These are phyloP conservation scores for Dillenia suffruticosa DNA, from an alignment of 164 flowering plant species.

Conservation along the genomic window DNA sequence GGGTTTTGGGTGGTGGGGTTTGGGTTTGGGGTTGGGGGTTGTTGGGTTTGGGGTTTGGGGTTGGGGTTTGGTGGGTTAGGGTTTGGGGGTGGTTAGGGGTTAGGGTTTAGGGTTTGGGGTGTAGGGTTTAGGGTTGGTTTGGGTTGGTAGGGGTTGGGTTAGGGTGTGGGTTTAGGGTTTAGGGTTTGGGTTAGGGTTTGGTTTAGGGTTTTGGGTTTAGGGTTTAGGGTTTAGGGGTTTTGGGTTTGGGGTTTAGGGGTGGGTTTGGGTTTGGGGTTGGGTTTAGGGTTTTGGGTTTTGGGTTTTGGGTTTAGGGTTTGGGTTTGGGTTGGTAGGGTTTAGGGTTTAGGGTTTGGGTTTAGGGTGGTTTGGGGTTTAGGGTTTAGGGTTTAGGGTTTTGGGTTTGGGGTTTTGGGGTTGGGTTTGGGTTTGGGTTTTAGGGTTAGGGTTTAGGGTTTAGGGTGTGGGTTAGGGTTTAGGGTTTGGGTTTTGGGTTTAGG, in stretches of 20 bases:
- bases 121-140: no score
- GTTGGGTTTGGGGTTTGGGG: slow-evolving; percentile 18
- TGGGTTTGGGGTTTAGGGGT: background rate
- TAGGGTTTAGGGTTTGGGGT: no score
- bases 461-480: background rate
- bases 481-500: slow-evolving; percentile 15
- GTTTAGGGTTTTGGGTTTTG: no score
- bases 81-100: background rate
- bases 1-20: slow-evolving; percentile 22
- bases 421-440: no score
- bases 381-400: no score
- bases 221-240: background rate
- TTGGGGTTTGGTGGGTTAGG: slow-evolving; percentile 4
- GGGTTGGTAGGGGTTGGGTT: slow-evolving; percentile 3
- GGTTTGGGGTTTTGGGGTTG: background rate
- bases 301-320: no score
- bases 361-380: no score
- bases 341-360: no score
- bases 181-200: no score
- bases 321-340: background rate
- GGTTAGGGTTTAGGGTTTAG: no score
- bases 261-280: slow-evolving; percentile 6
- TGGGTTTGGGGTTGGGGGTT: slow-evolving; percentile 23
- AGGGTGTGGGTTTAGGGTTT: no score
- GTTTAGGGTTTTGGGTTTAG: no score